Base-by-base conservation (phyloP, 2,329 filamentous ascomycete genomes). In the Botrytis elliptica region DNA sequence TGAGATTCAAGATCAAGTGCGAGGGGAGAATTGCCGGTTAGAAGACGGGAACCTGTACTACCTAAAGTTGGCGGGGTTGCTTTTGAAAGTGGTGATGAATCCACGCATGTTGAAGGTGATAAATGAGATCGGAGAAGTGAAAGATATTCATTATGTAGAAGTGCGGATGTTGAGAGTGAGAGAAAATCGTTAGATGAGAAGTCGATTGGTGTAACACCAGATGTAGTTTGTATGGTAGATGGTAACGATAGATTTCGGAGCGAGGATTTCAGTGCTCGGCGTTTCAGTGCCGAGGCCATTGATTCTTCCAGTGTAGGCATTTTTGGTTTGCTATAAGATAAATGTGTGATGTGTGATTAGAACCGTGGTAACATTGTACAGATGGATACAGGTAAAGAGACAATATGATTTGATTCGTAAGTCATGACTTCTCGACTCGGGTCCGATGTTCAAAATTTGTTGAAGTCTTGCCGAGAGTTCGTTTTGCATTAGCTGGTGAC, bases 11-110 rank as follows among this genome's bases (percentile, higher is more conserved):
- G 82, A n/a, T 85, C 79, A 74, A 91, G 86, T 0, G 89, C 86
- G 78, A 90, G 91, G 0, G 77, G 55, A 1, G 87, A 90, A 78
- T 92, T 92, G 3, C 91, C 91, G 76, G 92, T 89, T 6, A 92
- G 83, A 0, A 92, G 83, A 12, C 91, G 85, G 0, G 89, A 91
- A 3, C 91, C 90, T 0, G 86, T 85, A 20, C 70, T 75, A 14
- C 79, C 78, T 38, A 79, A 70, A 1, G 70, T 73, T 46, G 57
- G 65, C 14, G 20, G 52, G 14, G 6, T 18, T 42, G 42, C 25
- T 40, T 36, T 29, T 18, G 55, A 44, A 14, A 36, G 14, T 22
- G 49, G 5, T 6, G 49, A 25, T 29, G 25, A 22, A 3, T 12
- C 10, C 14, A 33, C 22, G 5, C 4, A 25, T 29, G 33, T 18